Evolutionary conservation across 495 filamentous ascomycete genomes (phyloP).

Genomic region (Massariosphaeria phaeospora): DNA sequence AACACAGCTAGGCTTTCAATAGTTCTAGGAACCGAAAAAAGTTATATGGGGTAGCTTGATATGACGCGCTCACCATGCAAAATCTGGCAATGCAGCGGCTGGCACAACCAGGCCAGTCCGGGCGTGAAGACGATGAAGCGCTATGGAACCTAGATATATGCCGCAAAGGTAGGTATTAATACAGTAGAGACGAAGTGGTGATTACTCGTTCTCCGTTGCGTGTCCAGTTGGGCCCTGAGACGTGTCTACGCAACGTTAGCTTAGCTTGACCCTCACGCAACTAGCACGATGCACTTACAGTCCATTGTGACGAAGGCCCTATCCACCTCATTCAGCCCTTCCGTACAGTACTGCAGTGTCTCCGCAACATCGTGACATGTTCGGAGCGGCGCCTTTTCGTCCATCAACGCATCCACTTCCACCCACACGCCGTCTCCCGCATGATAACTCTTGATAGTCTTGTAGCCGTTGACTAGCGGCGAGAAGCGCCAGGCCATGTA

Average conservation of each 20-base stretch:
- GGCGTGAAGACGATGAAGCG: too few species aligned
- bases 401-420: slow-evolving; percentile 47
- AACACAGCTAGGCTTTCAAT: too few species aligned
- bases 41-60: too few species aligned
- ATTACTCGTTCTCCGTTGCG: slow-evolving; percentile 21
- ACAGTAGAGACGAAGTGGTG: too few species aligned
- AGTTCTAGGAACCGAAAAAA: too few species aligned
- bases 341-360: slow-evolving; percentile 50
- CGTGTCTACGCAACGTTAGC: slow-evolving; percentile 18
- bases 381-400: slow-evolving; percentile 41
- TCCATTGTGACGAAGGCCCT: slow-evolving; percentile 48
- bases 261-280: not conserved
- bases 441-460: slow-evolving; percentile 47
- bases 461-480: slow-evolving; percentile 46
- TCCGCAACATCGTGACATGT: slow-evolving; percentile 48
- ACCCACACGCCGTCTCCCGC: slow-evolving; percentile 49
- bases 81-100: too few species aligned
- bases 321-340: slow-evolving; percentile 46
- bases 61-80: too few species aligned
- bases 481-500: slow-evolving; percentile 46
- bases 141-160: too few species aligned
- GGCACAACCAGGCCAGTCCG: too few species aligned
- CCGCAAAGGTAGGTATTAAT: too few species aligned
- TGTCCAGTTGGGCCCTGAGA: slow-evolving; percentile 28
- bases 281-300: slow-evolving; percentile 27